These are phyloP conservation scores for Massariosphaeria phaeospora DNA, from an alignment of 495 filamentous ascomycete genomes.

Conservation along the genomic window DNA sequence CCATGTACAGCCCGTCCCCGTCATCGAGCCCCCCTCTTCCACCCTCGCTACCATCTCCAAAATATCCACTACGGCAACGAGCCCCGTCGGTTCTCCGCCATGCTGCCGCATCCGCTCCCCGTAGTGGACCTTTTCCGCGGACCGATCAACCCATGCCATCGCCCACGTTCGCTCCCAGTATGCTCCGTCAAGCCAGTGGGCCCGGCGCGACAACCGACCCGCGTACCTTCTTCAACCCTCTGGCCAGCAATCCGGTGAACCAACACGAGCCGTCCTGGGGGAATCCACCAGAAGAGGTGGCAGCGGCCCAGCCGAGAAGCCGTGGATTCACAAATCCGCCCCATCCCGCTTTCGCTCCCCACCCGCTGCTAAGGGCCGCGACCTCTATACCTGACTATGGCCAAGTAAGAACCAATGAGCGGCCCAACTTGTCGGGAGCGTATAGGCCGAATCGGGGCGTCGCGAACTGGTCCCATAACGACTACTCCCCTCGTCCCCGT, in stretches of 20 bases:
- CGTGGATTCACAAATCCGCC: constrained; percentile 26
- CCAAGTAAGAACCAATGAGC: background rate
- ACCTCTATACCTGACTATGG: constrained; percentile 29
- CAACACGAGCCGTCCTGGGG: background rate
- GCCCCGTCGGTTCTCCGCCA: constrained; percentile 19
- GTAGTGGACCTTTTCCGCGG: constrained; percentile 5
- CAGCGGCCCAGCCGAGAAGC: background rate
- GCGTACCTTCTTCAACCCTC: constrained; percentile 17
- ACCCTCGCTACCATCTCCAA: constrained; percentile 12
- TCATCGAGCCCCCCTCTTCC: constrained; percentile 22
- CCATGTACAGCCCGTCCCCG: constrained; percentile 21
- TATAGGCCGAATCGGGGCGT: constrained; percentile 28
- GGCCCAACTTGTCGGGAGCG: constrained; percentile 18
- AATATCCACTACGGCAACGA: constrained; percentile 8
- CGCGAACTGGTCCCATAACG: constrained; percentile 25
- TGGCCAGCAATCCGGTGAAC: constrained; percentile 26
- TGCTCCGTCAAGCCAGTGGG: constrained; percentile 5
- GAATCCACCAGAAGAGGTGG: background rate
- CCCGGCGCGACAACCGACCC: constrained; percentile 9
- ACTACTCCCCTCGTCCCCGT: constrained; percentile 37
- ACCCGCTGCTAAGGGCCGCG: constrained; percentile 18
- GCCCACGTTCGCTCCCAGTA: constrained; percentile 8
- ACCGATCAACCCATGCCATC: constrained; percentile 9
- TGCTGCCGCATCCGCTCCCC: constrained; percentile 10
- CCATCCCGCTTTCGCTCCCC: background rate